Evolutionary conservation across 805 yeast species (phyloP), one percentile per base, ranked within the genome.

Genomic region (Gaillardinia entomophila): DNA sequence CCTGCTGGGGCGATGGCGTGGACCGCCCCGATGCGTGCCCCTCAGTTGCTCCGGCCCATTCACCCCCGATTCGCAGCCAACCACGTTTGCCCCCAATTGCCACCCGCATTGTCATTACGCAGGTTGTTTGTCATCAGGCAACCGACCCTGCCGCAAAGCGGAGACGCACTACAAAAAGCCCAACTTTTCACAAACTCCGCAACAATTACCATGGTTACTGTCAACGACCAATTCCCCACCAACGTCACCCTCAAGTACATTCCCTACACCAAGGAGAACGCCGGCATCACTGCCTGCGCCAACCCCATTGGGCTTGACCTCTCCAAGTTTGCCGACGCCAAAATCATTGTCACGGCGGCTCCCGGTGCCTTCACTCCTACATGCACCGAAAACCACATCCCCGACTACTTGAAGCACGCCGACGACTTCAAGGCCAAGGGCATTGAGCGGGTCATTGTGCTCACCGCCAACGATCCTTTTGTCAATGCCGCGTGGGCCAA

Each of bases 341-440:
- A 69, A 47, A 75, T 80, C 20, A 76, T 83, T 27, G 64, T 84
- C 46, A 85, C 86, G 20, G 71, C 82, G 37, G 88, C 84, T 22
- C 92, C 94, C 40, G 94, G 89, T 41, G 92, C 95, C 8, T 85
- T 83, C 69, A 83, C 95, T 17, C 94, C 90, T 35, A 77, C 90
- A 6, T 83, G 92, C 59, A 70, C 83, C 30, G 75, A 71, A 31
- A 67, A 73, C 46, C 92, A 82, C 58, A 71, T 82, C 38, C 90
- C 90, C 35, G 84, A 79, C 16, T 81, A 62, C 63, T 55, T 81
- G 36, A 50, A 61, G 37, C 62, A 75, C 41, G 54, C 71, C 34
- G 54, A 53, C 5, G 71, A 73, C 34, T 71, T 84, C 51, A 57
- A 68, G 48, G 57, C 64, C 34, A 79, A 78, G 59, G 77, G 80